phyloP scores from a whole-genome alignment of 2,329 filamentous ascomycete genomes.

The Fusarium udum region DNA sequence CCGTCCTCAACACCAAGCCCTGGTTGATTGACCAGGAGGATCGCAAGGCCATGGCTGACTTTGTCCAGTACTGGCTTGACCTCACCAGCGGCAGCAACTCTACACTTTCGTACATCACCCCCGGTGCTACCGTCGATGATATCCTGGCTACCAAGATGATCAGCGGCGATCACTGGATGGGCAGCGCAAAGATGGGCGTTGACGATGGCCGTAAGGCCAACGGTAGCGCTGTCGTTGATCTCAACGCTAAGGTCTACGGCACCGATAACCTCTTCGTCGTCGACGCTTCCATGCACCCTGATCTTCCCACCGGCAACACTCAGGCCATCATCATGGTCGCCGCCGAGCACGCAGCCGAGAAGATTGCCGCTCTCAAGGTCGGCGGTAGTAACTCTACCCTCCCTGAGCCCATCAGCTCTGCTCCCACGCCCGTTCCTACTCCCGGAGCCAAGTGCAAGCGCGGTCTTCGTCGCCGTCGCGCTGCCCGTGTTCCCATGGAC shows the following conservation, averaged over 20 bases:
- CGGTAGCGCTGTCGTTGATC: constrained; percentile 64
- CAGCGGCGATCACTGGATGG: constrained; percentile 44
- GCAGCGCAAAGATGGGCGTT: constrained; percentile 54
- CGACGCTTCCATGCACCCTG: constrained; percentile 70
- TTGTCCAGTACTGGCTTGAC: constrained; percentile 42
- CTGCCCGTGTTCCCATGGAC: constrained; percentile 10
- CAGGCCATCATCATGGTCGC: constrained; percentile 44
- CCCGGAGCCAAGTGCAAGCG: constrained; percentile 18
- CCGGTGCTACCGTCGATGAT: constrained; percentile 27
- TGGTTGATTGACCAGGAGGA: constrained; percentile 41
- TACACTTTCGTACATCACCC: constrained; percentile 35
- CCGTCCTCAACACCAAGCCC: constrained; percentile 42
- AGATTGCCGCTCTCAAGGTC: constrained; percentile 34
- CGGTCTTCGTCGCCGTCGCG: not conserved
- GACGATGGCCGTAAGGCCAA: constrained; percentile 57
- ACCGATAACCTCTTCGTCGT: constrained; percentile 70
- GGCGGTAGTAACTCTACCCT: constrained; percentile 23
- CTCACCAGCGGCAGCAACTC: constrained; percentile 34
- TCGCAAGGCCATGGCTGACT: constrained; percentile 39
- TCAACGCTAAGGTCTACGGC: constrained; percentile 66
- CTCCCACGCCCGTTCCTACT: constrained; percentile 15
- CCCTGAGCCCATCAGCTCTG: constrained; percentile 1
- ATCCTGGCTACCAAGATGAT: constrained; percentile 40
- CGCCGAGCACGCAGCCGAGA: constrained; percentile 41
- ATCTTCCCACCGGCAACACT: constrained; percentile 42